Percentiles rank a stretch among this genome's conserved stretches.
These are phyloP conservation scores for Ambrosia artemisiifolia DNA, from an alignment of 129 eudicot species.

Conservation along the genomic window DNA sequence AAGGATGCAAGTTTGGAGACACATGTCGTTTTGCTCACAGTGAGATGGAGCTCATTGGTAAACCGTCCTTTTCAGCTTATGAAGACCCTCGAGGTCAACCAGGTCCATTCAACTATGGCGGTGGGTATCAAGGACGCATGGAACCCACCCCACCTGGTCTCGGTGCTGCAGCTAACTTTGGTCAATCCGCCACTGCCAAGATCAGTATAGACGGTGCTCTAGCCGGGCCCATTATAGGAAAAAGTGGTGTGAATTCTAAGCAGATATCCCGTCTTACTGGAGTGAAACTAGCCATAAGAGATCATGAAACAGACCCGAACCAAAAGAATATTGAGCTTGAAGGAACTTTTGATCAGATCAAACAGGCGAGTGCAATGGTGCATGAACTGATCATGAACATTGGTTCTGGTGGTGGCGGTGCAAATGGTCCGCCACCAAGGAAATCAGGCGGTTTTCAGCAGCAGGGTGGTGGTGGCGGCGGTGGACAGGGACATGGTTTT, in stretches of 20 bases:
- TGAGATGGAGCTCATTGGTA: constrained; percentile 48
- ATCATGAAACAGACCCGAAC: constrained; percentile 57
- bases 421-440: constrained; percentile 27
- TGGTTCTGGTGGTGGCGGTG: constrained; percentile 28
- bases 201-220: constrained; percentile 69
- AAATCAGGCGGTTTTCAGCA: constrained; percentile 30
- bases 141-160: constrained; percentile 44
- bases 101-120: constrained; percentile 40
- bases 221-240: constrained; percentile 72
- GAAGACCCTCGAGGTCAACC: constrained; percentile 46
- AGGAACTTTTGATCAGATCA: constrained; percentile 73
- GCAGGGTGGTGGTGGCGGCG: constrained; percentile 9
- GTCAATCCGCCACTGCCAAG: constrained; percentile 72
- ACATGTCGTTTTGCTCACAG: constrained; percentile 70
- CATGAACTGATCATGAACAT: constrained; percentile 54
- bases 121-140: constrained; percentile 33
- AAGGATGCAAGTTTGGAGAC: constrained; percentile 75
- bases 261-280: constrained; percentile 66
- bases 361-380: constrained; percentile 76
- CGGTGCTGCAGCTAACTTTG: constrained; percentile 55
- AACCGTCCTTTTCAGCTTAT: constrained; percentile 23
- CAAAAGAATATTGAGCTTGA: constrained; percentile 68
- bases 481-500: constrained; percentile 9
- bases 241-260: constrained; percentile 63
- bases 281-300: constrained; percentile 63